phyloP scores from a whole-genome alignment of 495 filamentous ascomycete species.

The Chlorociboria aeruginascens region DNA sequence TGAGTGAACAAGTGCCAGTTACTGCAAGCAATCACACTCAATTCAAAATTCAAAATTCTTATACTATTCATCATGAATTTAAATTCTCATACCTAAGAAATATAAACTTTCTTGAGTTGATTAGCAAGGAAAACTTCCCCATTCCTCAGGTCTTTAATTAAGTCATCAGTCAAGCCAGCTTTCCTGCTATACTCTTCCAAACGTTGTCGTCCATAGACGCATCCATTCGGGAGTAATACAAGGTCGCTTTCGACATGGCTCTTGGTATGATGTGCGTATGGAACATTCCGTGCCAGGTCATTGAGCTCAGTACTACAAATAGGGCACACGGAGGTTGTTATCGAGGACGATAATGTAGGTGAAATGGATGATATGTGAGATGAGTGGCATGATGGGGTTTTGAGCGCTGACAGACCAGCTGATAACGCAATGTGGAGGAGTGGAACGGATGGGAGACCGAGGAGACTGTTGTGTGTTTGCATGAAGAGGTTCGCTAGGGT shows the following conservation, averaged over 20 bases:
- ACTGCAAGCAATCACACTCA: too few relatives aligned
- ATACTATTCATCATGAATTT: too few relatives aligned
- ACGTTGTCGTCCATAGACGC: conserved; percentile 69
- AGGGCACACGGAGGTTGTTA: conserved; percentile 46
- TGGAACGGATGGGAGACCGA: conserved; percentile 70
- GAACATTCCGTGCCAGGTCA: conserved; percentile 73
- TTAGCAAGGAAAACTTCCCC: conserved; percentile 48
- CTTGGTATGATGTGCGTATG: conserved; percentile 89
- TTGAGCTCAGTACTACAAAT: conserved; percentile 95
- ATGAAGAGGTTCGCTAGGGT: conserved; percentile 73
- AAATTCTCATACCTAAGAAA: conserved; percentile 37
- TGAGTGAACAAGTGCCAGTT: too few relatives aligned
- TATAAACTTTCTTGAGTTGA: conserved; percentile 80
- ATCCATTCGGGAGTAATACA: conserved; percentile 74
- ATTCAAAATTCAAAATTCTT: too few relatives aligned
- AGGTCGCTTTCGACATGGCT: conserved; percentile 82
- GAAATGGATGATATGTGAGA: conserved; percentile 19
- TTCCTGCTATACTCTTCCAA: conserved; percentile 68
- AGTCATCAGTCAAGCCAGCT: conserved; percentile 44
- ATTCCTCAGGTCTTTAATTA: conserved; percentile 74
- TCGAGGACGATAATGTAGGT: conserved; percentile 14
- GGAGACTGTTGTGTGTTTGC: conserved; percentile 73
- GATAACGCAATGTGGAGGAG: conserved; percentile 87
- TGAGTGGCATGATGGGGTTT: conserved; percentile 89
- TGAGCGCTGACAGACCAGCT: conserved; percentile 86